Percentiles rank a stretch among this genome's conserved stretches.
Evolutionary conservation across 2,329 filamentous ascomycete species (phyloP).

Genomic region (Rhinocladiella similis): DNA sequence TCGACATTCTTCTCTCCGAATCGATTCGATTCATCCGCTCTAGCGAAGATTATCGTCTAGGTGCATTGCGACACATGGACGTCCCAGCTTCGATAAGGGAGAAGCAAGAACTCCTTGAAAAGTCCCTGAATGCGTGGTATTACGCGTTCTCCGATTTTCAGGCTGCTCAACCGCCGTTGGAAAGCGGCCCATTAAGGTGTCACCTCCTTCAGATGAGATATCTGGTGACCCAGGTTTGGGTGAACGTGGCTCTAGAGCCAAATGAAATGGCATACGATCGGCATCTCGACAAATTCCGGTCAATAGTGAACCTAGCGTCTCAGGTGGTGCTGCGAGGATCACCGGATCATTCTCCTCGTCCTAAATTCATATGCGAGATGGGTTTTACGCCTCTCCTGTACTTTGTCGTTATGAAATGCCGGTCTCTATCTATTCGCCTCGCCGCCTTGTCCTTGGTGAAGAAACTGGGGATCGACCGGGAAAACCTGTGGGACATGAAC

Average conservation of each 20-base stretch:
- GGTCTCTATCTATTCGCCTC: not conserved
- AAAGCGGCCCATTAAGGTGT: not conserved
- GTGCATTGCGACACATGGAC: not conserved
- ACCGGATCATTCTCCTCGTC: not conserved
- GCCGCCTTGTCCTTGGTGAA: not conserved
- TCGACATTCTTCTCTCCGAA: not conserved
- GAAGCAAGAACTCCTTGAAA: not conserved
- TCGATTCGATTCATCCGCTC: not conserved
- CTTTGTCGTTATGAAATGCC: conserved; percentile 3
- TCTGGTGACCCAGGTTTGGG: not conserved
- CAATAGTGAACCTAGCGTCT: not conserved
- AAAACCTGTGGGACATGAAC: not conserved
- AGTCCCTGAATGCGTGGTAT: not conserved
- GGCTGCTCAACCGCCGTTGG: not conserved
- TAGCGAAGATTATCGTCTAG: not conserved
- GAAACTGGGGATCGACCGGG: not conserved
- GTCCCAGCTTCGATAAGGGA: not conserved
- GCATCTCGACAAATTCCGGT: not conserved
- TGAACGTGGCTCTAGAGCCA: not conserved
- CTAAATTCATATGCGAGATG: not conserved
- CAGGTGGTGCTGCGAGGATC: not conserved
- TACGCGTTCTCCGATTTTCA: not conserved
- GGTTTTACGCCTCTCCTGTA: conserved; percentile 4
- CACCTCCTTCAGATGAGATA: not conserved
- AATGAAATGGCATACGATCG: not conserved